Evolutionary conservation across 805 yeast species (phyloP), one percentile per base, ranked within the genome.

Genomic region (Blastobotrys robertii): DNA sequence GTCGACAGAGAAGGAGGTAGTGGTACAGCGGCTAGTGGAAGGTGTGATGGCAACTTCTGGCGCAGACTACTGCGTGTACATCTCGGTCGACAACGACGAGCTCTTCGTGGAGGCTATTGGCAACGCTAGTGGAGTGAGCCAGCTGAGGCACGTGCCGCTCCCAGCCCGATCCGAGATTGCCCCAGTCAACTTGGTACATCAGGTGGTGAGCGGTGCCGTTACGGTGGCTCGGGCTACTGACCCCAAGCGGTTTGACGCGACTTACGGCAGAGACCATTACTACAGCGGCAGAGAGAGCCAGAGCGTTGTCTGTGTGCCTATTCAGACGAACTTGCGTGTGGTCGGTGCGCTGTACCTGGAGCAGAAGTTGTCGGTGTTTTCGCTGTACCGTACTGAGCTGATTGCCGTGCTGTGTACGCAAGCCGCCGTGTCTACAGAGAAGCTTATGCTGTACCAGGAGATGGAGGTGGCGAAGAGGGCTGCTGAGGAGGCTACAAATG

Each of bases 401-500:
- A 56, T 68, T 4, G 58, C 60, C 4, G 58, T 74, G 42, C 56
- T 74, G 34, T 69, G 76, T 45, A 65, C 74, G 0, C 78, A 73
- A 49, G 75, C 76, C 5, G 73, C 74, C 0, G 74, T 74, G 13
- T 69, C 78, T 1, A 56, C 74, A 16, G 69, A 67, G 29, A 73
- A 74, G 48, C 67, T 74, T 1, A 60, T 62, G 30, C 56, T 74
- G 12, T 73, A 71, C 50, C 52, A 61, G 8, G 73, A 71, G 49
- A 69, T 74, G 68, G 71, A 69, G 49, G 44, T 67, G 13, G 57
- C 57, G 34, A 53, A 53, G 46, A 53, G 51, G 43, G 49, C 57
- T 8, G 77, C 77, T 1, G 76, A 72, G 46, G 74, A 69, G 41
- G 76, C 77, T 3, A 72, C 76, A 1, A 72, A 72, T 4, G 76